These are phyloP conservation scores for Thelonectria rubi DNA, from an alignment of 2,329 filamentous ascomycete species.

Conservation along the genomic window DNA sequence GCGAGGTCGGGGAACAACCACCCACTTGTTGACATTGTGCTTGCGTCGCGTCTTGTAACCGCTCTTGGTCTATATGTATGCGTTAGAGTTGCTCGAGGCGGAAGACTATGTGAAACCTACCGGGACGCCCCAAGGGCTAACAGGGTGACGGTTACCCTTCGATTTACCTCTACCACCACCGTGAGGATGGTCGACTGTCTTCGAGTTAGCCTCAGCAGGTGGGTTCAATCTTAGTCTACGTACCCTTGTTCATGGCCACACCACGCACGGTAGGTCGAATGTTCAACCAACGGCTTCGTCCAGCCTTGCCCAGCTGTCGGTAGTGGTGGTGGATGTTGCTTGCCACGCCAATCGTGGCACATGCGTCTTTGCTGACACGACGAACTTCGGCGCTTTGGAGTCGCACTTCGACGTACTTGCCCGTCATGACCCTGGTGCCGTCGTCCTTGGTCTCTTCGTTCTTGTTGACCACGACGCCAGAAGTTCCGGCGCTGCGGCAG, in stretches of 20 bases:
- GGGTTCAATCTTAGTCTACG: conserved; percentile 41
- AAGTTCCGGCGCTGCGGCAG: conserved; percentile 93
- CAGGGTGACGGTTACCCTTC: conserved; percentile 95
- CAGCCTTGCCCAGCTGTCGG: conserved; percentile 91
- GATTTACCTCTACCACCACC: conserved; percentile 99
- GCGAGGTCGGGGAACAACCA: conserved; percentile 82
- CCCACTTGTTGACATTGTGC: conserved; percentile 89
- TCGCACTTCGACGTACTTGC: conserved; percentile 83
- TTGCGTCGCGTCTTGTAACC: conserved; percentile 92
- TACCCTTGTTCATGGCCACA: conserved; percentile 97
- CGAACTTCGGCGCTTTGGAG: conserved; percentile 94
- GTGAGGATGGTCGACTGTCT: conserved; percentile 88
- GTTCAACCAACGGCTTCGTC: conserved; percentile 90
- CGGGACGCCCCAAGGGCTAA: conserved; percentile 95
- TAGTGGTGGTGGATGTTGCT: conserved; percentile 95
- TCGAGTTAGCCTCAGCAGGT: conserved; percentile 25
- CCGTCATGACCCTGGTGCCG: conserved; percentile 69
- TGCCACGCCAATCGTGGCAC: conserved; percentile 91
- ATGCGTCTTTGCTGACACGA: conserved; percentile 89
- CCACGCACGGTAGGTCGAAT: conserved; percentile 95
- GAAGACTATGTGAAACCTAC: conserved; percentile 64
- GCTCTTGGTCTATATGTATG: conserved; percentile 70
- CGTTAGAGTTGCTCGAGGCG: conserved; percentile 23
- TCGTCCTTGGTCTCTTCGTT: conserved; percentile 76
- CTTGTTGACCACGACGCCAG: conserved; percentile 88